phyloP scores from a whole-genome alignment of 2,329 filamentous ascomycete genomes.

The Cladophialophora exuberans region DNA sequence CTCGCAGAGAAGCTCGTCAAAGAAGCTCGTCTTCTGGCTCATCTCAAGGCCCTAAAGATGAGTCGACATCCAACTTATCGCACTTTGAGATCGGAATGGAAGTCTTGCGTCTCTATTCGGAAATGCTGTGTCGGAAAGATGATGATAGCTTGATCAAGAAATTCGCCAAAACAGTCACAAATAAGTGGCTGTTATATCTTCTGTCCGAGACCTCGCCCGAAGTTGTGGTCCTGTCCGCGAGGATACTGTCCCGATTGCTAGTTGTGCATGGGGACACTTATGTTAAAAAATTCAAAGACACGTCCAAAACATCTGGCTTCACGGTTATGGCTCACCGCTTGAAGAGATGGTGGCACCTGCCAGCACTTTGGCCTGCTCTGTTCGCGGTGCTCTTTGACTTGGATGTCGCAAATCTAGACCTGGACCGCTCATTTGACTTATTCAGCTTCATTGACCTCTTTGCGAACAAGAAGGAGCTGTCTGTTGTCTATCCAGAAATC shows the following conservation, averaged over 20 bases:
- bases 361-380: slow-evolving; percentile 82
- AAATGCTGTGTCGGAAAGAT: slow-evolving; percentile 74
- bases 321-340: slow-evolving; percentile 79
- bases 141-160: slow-evolving; percentile 74
- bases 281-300: slow-evolving; percentile 76
- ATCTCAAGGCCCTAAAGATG: slow-evolving; percentile 38
- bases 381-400: slow-evolving; percentile 86
- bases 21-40: slow-evolving; percentile 32
- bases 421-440: slow-evolving; percentile 73
- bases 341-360: slow-evolving; percentile 85
- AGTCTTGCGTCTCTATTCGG: slow-evolving; percentile 76
- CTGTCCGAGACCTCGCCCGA: slow-evolving; percentile 84
- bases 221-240: slow-evolving; percentile 77
- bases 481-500: slow-evolving; percentile 75
- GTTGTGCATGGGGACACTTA: slow-evolving; percentile 81
- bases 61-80: slow-evolving; percentile 39
- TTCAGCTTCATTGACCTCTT: slow-evolving; percentile 76
- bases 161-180: slow-evolving; percentile 92
- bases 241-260: slow-evolving; percentile 81
- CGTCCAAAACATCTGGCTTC: slow-evolving; percentile 79
- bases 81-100: slow-evolving; percentile 74
- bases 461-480: slow-evolving; percentile 56
- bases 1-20: slow-evolving; percentile 38
- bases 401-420: slow-evolving; percentile 75
- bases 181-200: slow-evolving; percentile 94